Percentiles rank a stretch among this genome's conserved stretches.
Conservation (phyloP, 805 yeast species). For the Nakazawaea ernobii region DNA sequence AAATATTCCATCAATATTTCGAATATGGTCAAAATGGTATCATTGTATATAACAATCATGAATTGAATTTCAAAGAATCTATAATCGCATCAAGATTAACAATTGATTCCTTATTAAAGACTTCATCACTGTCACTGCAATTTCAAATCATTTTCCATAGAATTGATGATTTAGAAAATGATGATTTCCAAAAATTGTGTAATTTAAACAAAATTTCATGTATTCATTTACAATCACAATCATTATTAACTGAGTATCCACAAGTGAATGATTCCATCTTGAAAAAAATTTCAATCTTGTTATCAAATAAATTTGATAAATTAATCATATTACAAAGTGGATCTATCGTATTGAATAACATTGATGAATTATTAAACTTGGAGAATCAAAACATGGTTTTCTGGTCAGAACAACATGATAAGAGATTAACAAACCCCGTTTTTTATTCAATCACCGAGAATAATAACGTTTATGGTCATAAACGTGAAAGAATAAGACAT, state of each 20-base stretch:
- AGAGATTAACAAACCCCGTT: conserved; percentile 7
- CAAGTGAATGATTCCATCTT: conserved; percentile 2
- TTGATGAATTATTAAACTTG: background rate
- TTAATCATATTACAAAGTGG: conserved; percentile 3
- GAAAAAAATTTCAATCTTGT: background rate
- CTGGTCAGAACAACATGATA: conserved; percentile 4
- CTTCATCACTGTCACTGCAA: background rate
- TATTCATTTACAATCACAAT: background rate
- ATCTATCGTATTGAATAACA: conserved; percentile 3
- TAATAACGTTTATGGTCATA: conserved; percentile 6
- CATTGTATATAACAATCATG: conserved; percentile 2
- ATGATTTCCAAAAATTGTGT: conserved; percentile 7
- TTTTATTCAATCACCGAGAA: conserved; percentile 2
- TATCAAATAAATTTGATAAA: conserved; percentile 5
- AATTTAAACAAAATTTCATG: conserved; percentile 2
- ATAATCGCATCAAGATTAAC: conserved; percentile 4
- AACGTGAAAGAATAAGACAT: conserved; percentile 6
- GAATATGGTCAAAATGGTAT: background rate
- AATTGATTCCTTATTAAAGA: conserved; percentile 6
- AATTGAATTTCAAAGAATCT: conserved; percentile 1
- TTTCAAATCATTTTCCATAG: conserved; percentile 6
- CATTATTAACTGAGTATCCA: background rate
- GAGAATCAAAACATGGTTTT: conserved; percentile 2
- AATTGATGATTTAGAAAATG: background rate
- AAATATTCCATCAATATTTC: background rate